phyloP scores from a whole-genome alignment of 257 asterid genomes.

The Petunia axillaris region DNA sequence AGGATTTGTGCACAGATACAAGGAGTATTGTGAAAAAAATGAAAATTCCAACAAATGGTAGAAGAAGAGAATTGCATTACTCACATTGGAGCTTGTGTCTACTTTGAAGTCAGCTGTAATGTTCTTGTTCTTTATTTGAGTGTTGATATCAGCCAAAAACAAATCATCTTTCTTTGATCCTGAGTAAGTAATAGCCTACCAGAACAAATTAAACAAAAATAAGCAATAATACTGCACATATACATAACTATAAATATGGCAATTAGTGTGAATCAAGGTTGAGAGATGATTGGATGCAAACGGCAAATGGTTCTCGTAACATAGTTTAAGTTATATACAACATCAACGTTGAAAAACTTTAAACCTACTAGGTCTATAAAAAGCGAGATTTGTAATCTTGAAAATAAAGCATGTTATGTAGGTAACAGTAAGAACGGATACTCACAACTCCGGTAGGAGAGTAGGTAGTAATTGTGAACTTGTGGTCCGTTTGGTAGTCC shows the following conservation, averaged over 20 bases:
- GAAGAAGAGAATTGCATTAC: neutral
- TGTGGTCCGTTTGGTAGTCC: constrained; percentile 57
- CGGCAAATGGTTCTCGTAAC: too few species aligned
- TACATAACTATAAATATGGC: too few species aligned
- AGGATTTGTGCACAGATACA: too few species aligned
- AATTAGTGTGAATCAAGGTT: too few species aligned
- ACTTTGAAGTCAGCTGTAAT: constrained; percentile 53
- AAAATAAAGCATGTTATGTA: too few species aligned
- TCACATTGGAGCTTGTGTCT: constrained; percentile 53
- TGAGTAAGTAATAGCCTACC: constrained; percentile 47
- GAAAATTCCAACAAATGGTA: neutral
- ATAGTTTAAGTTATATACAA: too few species aligned
- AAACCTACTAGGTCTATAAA: too few species aligned
- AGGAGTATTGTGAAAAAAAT: too few species aligned
- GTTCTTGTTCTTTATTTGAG: constrained; percentile 54
- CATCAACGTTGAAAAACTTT: too few species aligned
- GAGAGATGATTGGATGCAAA: too few species aligned
- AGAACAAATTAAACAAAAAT: neutral
- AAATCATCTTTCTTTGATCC: constrained; percentile 52
- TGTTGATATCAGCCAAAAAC: constrained; percentile 46
- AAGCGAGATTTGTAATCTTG: too few species aligned
- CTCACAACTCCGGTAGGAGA: constrained; percentile 52
- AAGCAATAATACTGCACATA: neutral
- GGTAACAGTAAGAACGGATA: neutral
- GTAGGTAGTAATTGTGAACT: constrained; percentile 53